Percentiles rank a stretch among this genome's conserved stretches.
phyloP scores from a whole-genome alignment of 2,329 filamentous ascomycete genomes.

The Botryotinia calthae region DNA sequence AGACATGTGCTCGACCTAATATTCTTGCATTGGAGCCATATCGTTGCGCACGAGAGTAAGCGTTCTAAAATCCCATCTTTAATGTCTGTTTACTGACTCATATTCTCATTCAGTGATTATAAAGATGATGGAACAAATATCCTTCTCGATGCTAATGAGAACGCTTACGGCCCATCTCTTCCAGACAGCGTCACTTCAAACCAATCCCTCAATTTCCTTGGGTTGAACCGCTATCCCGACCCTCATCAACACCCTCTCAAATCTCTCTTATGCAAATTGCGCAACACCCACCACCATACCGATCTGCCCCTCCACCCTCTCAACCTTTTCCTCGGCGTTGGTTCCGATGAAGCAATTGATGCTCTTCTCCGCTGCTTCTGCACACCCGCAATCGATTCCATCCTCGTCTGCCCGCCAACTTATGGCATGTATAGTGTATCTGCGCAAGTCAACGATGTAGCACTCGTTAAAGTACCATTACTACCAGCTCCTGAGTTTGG shows the following conservation, averaged over 20 bases:
- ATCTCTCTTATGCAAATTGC: constrained; percentile 77
- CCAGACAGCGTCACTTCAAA: constrained; percentile 42
- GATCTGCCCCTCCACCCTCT: constrained; percentile 68
- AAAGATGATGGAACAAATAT: constrained; percentile 97
- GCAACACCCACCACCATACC: constrained; percentile 83
- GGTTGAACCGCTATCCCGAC: constrained; percentile 92
- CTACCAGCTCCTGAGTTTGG: constrained; percentile 68
- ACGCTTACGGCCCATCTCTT: constrained; percentile 85
- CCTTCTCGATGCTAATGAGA: constrained; percentile 96
- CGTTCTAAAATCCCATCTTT: neutral
- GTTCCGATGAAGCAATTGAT: constrained; percentile 96
- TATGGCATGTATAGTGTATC: constrained; percentile 99
- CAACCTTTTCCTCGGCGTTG: constrained; percentile 91
- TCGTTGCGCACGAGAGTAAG: constrained; percentile 78
- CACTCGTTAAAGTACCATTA: constrained; percentile 81
- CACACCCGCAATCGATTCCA: constrained; percentile 78
- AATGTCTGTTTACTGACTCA: constrained; percentile 34
- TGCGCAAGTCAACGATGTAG: constrained; percentile 89
- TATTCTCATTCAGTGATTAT: constrained; percentile 69
- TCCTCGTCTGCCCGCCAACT: constrained; percentile 91
- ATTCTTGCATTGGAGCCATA: constrained; percentile 76
- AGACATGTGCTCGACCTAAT: constrained; percentile 73
- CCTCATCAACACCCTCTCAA: constrained; percentile 90
- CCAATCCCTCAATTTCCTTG: constrained; percentile 69
- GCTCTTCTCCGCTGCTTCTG: constrained; percentile 93